Evolutionary conservation across 2,329 filamentous ascomycete species (phyloP).

Genomic region (Tothia fuscella): DNA sequence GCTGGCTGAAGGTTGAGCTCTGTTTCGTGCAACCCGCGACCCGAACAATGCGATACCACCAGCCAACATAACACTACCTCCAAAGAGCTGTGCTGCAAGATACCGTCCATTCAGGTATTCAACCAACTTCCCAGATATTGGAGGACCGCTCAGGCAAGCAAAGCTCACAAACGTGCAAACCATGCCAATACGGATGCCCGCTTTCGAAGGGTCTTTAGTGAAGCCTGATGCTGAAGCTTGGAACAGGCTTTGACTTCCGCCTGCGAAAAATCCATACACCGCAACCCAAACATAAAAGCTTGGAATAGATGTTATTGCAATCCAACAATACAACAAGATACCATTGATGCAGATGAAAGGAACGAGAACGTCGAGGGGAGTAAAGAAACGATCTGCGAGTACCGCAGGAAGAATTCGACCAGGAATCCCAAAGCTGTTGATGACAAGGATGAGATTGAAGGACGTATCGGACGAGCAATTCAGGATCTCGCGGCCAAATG

Average conservation of each 20-base stretch:
- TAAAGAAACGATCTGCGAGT: conserved; percentile 41
- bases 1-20: too few relatives aligned
- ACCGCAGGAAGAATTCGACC: conserved; percentile 42
- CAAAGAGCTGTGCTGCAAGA: conserved; percentile 5
- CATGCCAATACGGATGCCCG: conserved; percentile 5
- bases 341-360: conserved; percentile 35
- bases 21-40: not conserved
- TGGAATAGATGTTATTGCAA: conserved; percentile 30
- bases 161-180: conserved; percentile 3
- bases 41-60: not conserved
- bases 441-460: conserved; percentile 44
- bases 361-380: conserved; percentile 45
- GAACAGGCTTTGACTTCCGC: conserved; percentile 35
- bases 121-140: conserved; percentile 3
- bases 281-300: conserved; percentile 33
- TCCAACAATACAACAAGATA: conserved; percentile 45
- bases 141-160: conserved; percentile 3
- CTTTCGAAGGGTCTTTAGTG: conserved; percentile 26
- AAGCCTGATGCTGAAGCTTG: conserved; percentile 30
- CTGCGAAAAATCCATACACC: conserved; percentile 33
- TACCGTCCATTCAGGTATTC: not conserved
- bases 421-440: conserved; percentile 44
- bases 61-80: not conserved
- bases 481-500: conserved; percentile 27
- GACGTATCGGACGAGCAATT: conserved; percentile 37